Conservation (phyloP, 1,284 basidiomycete species). For the Boletus semigastroideus region DNA sequence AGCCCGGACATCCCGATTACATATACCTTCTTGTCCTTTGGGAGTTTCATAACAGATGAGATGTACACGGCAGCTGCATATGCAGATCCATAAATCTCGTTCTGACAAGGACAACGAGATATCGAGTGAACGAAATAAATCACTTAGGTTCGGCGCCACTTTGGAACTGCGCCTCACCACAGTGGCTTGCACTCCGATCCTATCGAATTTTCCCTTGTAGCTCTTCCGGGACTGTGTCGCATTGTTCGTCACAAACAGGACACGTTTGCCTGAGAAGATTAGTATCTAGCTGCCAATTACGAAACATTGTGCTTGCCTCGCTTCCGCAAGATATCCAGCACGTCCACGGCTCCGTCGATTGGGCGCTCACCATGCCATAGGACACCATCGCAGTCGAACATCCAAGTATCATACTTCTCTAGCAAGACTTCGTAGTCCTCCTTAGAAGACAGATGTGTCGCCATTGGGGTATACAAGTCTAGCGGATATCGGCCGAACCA, state of each 20-base stretch:
- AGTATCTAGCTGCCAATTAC: not conserved
- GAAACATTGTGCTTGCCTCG: conserved; percentile 48
- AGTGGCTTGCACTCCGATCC: conserved; percentile 81
- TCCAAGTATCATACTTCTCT: conserved; percentile 86
- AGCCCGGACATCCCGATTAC: conserved; percentile 92
- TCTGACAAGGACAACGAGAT: conserved; percentile 38
- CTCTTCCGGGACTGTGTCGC: conserved; percentile 89
- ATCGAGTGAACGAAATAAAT: not conserved
- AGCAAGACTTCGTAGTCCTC: conserved; percentile 61
- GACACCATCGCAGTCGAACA: conserved; percentile 98
- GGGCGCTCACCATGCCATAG: conserved; percentile 86
- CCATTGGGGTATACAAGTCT: conserved; percentile 33
- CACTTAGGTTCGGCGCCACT: not conserved
- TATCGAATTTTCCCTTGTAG: conserved; percentile 91
- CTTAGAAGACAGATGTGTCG: conserved; percentile 40
- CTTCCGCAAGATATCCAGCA: conserved; percentile 65
- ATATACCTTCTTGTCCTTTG: conserved; percentile 92
- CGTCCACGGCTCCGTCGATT: conserved; percentile 75
- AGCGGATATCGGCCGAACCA: conserved; percentile 3
- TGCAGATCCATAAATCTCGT: conserved; percentile 95
- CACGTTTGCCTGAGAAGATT: conserved; percentile 65
- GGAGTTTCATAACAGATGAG: conserved; percentile 85
- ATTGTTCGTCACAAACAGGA: conserved; percentile 98
- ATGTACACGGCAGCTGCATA: conserved; percentile 94
- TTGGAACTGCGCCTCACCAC: conserved; percentile 49